Conservation (phyloP, 495 filamentous ascomycete species). For the Tetracladium setigerum region DNA sequence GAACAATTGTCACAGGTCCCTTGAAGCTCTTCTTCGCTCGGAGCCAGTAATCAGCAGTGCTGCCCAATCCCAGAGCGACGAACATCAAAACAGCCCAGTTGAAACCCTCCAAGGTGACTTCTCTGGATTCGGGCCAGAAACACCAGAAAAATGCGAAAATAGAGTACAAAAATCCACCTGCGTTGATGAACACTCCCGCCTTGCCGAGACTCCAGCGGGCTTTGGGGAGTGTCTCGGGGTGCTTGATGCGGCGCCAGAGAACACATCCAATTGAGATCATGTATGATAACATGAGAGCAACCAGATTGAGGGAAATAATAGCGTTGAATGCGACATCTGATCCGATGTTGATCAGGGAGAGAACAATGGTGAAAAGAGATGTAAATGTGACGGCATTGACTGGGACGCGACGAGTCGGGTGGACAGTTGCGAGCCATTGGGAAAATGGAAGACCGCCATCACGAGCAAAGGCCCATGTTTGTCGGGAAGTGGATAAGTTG, state of each 20-base stretch:
- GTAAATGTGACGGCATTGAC: slow-evolving; percentile 44
- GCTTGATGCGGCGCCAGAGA: slow-evolving; percentile 22
- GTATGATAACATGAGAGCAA: slow-evolving; percentile 36
- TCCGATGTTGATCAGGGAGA: slow-evolving; percentile 55
- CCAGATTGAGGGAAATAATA: slow-evolving; percentile 41
- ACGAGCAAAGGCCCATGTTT: slow-evolving; percentile 48
- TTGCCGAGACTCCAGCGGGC: slow-evolving; percentile 33
- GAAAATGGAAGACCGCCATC: slow-evolving; percentile 45
- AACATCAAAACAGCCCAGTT: slow-evolving; percentile 45
- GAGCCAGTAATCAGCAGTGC: too few relatives aligned
- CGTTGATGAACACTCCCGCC: slow-evolving; percentile 26
- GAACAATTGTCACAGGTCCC: too few relatives aligned
- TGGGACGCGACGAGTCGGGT: slow-evolving; percentile 40
- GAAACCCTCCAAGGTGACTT: slow-evolving; percentile 31
- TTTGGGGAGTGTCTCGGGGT: slow-evolving; percentile 29
- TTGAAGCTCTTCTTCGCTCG: too few relatives aligned
- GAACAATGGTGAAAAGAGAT: slow-evolving; percentile 43
- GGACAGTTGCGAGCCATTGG: slow-evolving; percentile 30
- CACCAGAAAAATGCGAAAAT: slow-evolving; percentile 28
- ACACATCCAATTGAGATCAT: slow-evolving; percentile 29
- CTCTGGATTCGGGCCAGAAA: slow-evolving; percentile 33
- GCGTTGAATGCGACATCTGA: slow-evolving; percentile 48
- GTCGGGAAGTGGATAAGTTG: slow-evolving; percentile 40
- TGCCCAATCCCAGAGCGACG: too few relatives aligned
- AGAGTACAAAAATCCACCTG: slow-evolving; percentile 25